Percentiles rank a stretch among this genome's conserved stretches.
phyloP scores from a whole-genome alignment of 2,329 filamentous ascomycete genomes.

The Fusarium buxicola region DNA sequence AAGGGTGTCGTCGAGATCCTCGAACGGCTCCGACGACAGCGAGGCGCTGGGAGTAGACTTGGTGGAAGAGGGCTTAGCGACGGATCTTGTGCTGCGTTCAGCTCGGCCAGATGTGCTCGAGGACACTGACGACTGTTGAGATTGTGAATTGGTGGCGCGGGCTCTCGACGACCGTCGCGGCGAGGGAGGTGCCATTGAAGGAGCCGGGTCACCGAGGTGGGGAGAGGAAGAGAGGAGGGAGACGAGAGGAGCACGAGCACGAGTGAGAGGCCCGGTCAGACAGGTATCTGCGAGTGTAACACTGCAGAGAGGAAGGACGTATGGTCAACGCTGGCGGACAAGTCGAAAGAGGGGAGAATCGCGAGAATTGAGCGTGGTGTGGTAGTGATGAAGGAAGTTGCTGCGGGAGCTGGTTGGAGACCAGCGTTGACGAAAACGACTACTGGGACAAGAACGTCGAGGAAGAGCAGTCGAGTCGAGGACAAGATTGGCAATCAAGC shows the following conservation, averaged over 20 bases:
- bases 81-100: constrained; percentile 79
- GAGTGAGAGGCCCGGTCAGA: background rate
- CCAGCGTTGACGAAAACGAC: constrained; percentile 38
- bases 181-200: constrained; percentile 71
- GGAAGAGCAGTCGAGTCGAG: constrained; percentile 38
- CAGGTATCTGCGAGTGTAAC: constrained; percentile 13
- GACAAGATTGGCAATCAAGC: constrained; percentile 44
- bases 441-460: constrained; percentile 39
- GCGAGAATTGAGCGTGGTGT: constrained; percentile 38
- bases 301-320: background rate
- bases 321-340: constrained; percentile 6
- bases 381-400: constrained; percentile 25
- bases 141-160: constrained; percentile 80
- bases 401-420: constrained; percentile 30
- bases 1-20: constrained; percentile 76
- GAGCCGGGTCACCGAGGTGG: constrained; percentile 46
- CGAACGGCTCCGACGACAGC: constrained; percentile 75
- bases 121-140: constrained; percentile 83
- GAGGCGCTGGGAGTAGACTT: constrained; percentile 82
- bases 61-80: constrained; percentile 78
- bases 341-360: constrained; percentile 16
- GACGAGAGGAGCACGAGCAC: constrained; percentile 16
- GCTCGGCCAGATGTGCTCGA: constrained; percentile 81
- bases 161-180: constrained; percentile 93
- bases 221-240: constrained; percentile 39